Evolutionary conservation across 2,329 filamentous ascomycete species (phyloP), one percentile per base, ranked within the genome.

Genomic region (Paecilomyces fulvus): DNA sequence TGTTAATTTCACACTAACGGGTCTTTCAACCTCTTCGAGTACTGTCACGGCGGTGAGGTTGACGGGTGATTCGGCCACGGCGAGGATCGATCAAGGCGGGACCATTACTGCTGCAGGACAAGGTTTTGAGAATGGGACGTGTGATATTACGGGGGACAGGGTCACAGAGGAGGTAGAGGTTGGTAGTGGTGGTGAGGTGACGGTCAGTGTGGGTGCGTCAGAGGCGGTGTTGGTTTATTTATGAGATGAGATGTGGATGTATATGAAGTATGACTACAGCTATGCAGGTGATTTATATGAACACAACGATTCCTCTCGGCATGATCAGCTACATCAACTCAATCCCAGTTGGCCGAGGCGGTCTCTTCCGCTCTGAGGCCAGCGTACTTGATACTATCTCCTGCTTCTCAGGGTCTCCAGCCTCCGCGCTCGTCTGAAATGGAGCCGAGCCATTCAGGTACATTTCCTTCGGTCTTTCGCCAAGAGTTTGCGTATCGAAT

Each of bases 191-290:
- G 67, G 70, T 54, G 33, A 69, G 48, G 74, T 68, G 1, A 76
- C 70, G 0, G 75, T 79, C 54, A 69, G 66, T 1, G 56, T 81
- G 21, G 66, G 65, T 20, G 79, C 77, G 5, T 75, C 75, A 6
- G 79, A 82, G 63, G 79, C 77, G 4, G 62, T 81, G 55, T 56
- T 81, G 51, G 70, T 81, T 23, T 78, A 79, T 64, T 58, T 81
- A 30, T 65, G 17, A 17, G 37, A 8, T 20, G 37, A 1, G 37
- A 8, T 8, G 37, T 4, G 14, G 8, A 43, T 17, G 14, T 43
- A 9, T 17, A 20, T 17, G 37, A 7, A 28, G 25, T 28, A 28
- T 28, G 5, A 7, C 4, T 28, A 28, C 25, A 28, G 25, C 2
- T 28, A 28, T 7, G 1, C 25, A 28, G 25, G 7, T 28, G 7